A percentile compares a stretch with the other conserved stretches of the same genome.
Evolutionary conservation across 2,329 filamentous ascomycete species (phyloP).

Genomic region (Cordyceps militaris): DNA sequence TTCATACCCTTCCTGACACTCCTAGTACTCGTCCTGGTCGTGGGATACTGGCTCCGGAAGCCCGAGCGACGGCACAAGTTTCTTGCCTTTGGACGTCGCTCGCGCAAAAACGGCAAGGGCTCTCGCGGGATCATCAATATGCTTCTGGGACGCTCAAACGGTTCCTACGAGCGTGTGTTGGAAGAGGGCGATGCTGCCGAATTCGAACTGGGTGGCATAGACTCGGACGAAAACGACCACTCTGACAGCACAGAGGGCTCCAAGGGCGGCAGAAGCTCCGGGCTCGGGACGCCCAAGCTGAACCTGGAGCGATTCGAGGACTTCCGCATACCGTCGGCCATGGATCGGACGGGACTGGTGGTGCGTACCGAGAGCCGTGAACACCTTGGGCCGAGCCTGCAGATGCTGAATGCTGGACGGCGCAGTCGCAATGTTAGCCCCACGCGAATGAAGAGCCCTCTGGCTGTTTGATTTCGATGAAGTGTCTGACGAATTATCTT

Average conservation of each 20-base stretch:
- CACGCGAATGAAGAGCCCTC: slow-evolving; percentile 52
- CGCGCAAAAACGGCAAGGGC: slow-evolving; percentile 37
- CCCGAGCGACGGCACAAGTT: slow-evolving; percentile 57
- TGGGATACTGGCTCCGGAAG: slow-evolving; percentile 69
- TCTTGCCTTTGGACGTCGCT: slow-evolving; percentile 22
- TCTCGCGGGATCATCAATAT: slow-evolving; percentile 49
- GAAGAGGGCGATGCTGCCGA: slow-evolving; percentile 70
- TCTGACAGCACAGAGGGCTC: slow-evolving; percentile 55
- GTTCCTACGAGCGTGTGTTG: slow-evolving; percentile 73
- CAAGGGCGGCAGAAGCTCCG: slow-evolving; percentile 53
- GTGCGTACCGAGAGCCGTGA: slow-evolving; percentile 83
- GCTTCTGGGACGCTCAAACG: slow-evolving; percentile 52
- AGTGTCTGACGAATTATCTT: neutral
- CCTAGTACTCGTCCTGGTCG: slow-evolving; percentile 61
- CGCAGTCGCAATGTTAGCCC: slow-evolving; percentile 51
- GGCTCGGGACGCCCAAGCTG: slow-evolving; percentile 60
- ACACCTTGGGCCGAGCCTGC: slow-evolving; percentile 53
- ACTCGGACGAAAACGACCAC: slow-evolving; percentile 56
- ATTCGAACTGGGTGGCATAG: slow-evolving; percentile 68
- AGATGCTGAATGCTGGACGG: slow-evolving; percentile 49
- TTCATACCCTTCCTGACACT: slow-evolving; percentile 50
- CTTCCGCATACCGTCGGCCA: slow-evolving; percentile 34
- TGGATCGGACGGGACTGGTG: slow-evolving; percentile 66
- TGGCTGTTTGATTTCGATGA: slow-evolving; percentile 24
- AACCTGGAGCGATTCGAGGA: slow-evolving; percentile 47